These are phyloP conservation scores for Papiliotrema flavescens DNA, from an alignment of 1,284 basidiomycete species.

Conservation along the genomic window DNA sequence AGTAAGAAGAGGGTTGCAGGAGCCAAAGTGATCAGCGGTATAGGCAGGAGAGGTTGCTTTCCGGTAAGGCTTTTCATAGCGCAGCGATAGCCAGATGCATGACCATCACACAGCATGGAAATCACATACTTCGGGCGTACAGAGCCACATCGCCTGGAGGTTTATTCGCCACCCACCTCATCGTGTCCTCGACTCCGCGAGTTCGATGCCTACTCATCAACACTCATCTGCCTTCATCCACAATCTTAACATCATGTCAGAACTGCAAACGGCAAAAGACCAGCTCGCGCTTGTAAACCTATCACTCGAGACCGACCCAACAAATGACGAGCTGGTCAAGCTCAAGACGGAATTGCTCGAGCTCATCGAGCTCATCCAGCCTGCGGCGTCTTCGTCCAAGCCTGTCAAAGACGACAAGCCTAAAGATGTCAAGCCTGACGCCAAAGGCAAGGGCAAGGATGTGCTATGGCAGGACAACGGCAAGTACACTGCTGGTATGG, in stretches of 20 bases:
- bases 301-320: slow-evolving; percentile 76
- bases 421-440: slow-evolving; percentile 2
- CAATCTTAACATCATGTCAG: slow-evolving; percentile 52
- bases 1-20: too few relatives aligned
- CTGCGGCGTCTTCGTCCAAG: slow-evolving; percentile 48
- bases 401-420: slow-evolving; percentile 8
- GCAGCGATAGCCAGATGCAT: too few relatives aligned
- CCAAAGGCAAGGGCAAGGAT: slow-evolving; percentile 18
- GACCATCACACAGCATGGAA: too few relatives aligned
- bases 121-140: too few relatives aligned
- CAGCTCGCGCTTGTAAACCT: slow-evolving; percentile 81
- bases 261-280: slow-evolving; percentile 84
- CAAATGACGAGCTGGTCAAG: slow-evolving; percentile 64
- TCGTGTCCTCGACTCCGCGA: too few relatives aligned
- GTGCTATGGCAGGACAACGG: slow-evolving; percentile 37
- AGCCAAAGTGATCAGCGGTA: too few relatives aligned
- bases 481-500: slow-evolving; percentile 70
- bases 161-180: too few relatives aligned
- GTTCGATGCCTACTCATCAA: too few relatives aligned
- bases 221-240: too few relatives aligned
- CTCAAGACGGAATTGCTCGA: slow-evolving; percentile 82
- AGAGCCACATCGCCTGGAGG: too few relatives aligned
- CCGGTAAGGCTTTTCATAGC: too few relatives aligned
- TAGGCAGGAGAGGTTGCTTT: too few relatives aligned
- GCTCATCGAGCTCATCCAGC: slow-evolving; percentile 81